Evolutionary conservation across 2,329 filamentous ascomycete genomes (phyloP).

Genomic region (Verticillium dahliae): DNA sequence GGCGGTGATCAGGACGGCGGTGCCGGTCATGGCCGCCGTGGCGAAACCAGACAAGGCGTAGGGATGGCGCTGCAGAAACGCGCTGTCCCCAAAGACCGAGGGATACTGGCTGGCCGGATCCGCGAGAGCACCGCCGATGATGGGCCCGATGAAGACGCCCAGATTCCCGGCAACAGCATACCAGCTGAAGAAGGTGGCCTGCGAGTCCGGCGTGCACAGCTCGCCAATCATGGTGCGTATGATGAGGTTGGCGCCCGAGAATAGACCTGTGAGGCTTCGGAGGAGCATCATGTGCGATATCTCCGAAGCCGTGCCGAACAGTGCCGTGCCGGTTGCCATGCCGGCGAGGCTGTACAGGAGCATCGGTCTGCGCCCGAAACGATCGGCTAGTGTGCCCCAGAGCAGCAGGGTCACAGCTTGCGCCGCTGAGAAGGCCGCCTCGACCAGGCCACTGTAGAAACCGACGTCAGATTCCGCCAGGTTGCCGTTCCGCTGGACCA

Average conservation of each 20-base stretch:
- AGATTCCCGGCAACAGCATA: constrained; percentile 72
- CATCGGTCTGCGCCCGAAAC: constrained; percentile 65
- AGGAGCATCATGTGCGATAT: constrained; percentile 72
- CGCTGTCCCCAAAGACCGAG: constrained; percentile 41
- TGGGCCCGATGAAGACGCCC: constrained; percentile 65
- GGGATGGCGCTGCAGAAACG: constrained; percentile 58
- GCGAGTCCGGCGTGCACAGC: constrained; percentile 61
- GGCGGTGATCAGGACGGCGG: constrained; percentile 41
- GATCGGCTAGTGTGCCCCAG: constrained; percentile 61
- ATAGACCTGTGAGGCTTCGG: constrained; percentile 65
- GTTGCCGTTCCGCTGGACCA: constrained; percentile 62
- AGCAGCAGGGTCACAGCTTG: constrained; percentile 73
- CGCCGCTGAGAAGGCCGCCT: constrained; percentile 65
- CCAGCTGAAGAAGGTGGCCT: constrained; percentile 68
- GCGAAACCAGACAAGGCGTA: constrained; percentile 60
- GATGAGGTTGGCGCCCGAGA: constrained; percentile 67
- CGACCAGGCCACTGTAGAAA: constrained; percentile 73
- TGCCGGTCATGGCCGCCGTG: constrained; percentile 30
- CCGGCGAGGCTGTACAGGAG: constrained; percentile 62
- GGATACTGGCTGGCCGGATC: constrained; percentile 62
- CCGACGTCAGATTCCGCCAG: constrained; percentile 62
- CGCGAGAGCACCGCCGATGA: constrained; percentile 63
- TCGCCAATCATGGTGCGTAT: constrained; percentile 74
- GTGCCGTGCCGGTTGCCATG: constrained; percentile 49
- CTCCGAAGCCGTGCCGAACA: constrained; percentile 62